Conservation (phyloP, 148 eudicot genomes). For the Dysphania ambrosioides region DNA sequence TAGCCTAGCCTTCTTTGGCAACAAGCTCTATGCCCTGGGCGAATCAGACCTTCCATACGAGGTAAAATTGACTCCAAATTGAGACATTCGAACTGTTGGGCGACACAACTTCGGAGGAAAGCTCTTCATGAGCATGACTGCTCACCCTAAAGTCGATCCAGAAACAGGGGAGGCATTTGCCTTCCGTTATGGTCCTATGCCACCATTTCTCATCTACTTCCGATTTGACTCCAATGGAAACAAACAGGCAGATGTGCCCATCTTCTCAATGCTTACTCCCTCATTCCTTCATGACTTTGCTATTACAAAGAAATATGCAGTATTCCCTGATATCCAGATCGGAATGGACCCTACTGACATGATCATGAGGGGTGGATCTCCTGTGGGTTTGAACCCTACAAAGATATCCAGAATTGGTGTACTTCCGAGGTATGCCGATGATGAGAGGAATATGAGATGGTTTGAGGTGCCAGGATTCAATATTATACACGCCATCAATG, state of each 20-base stretch:
- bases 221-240: constrained; percentile 39
- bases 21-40: constrained; percentile 42
- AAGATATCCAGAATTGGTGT: constrained; percentile 51
- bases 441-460: constrained; percentile 52
- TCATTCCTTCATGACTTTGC: constrained; percentile 56
- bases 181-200: constrained; percentile 32
- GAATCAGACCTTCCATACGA: constrained; percentile 68
- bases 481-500: constrained; percentile 46
- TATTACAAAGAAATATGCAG: constrained; percentile 40
- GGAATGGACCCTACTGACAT: constrained; percentile 36
- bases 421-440: constrained; percentile 46
- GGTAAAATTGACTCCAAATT: constrained; percentile 34
- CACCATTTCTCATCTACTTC: constrained; percentile 51
- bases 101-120: constrained; percentile 45
- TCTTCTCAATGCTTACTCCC: constrained; percentile 36
- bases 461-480: constrained; percentile 59
- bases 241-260: constrained; percentile 45
- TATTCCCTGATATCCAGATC: constrained; percentile 42
- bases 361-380: constrained; percentile 36
- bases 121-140: constrained; percentile 54
- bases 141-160: constrained; percentile 56
- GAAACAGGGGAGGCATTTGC: constrained; percentile 54
- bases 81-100: constrained; percentile 53
- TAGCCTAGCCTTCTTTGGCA: constrained; percentile 43
- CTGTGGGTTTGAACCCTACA: constrained; percentile 29